Evolutionary conservation across 176 grass and related monocot genomes (phyloP), one percentile per base, ranked within the genome.

Genomic region (Paspalum vaginatum): DNA sequence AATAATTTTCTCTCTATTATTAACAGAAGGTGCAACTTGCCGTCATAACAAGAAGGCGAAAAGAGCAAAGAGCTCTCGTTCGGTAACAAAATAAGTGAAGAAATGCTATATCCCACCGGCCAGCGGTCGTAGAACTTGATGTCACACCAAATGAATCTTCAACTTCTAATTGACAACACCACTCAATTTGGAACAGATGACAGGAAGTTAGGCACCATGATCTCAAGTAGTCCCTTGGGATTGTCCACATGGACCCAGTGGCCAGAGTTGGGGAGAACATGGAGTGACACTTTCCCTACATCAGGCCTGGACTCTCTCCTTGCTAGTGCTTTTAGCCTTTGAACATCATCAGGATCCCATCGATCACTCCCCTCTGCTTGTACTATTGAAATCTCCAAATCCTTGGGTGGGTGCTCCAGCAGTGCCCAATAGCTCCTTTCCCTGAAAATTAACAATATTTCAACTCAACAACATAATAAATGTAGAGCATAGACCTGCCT

Each of bases 181-280:
- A 20, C 37, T 82, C 81, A 79, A 46, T 48, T 85, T 85, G 74
- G 45, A 72, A 37, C 68, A 27, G 32, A 14, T 40, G 78, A 85
- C 48, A 87, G 61, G 65, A 99, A 99, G 77, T 89, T 89, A 12
- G 93, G 86, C 15, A 46, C 84, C 84, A 95, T 89, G 45, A 99
- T 95, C 52, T 96, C 90, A 16, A 95, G 90, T 27, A 99, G 84
- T 43, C 93, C 93, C 77, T 91, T 96, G 39, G 90, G 93, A 63
- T 99, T 99, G 83, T 99, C 97, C 53, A 95, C 91, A 24, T 99
- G 97, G 79, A 96, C 93, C 97, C 97, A 99, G 49, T 99, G 97
- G 60, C 97, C 87, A 18, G 96, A 94, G 59, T 88, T 95, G 59
- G 90, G 92, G 25, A 99, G 88, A 70, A 93, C 40, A 51, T 99